phyloP scores from a whole-genome alignment of 257 asterid genomes.

The Nicotiana tabacum region DNA sequence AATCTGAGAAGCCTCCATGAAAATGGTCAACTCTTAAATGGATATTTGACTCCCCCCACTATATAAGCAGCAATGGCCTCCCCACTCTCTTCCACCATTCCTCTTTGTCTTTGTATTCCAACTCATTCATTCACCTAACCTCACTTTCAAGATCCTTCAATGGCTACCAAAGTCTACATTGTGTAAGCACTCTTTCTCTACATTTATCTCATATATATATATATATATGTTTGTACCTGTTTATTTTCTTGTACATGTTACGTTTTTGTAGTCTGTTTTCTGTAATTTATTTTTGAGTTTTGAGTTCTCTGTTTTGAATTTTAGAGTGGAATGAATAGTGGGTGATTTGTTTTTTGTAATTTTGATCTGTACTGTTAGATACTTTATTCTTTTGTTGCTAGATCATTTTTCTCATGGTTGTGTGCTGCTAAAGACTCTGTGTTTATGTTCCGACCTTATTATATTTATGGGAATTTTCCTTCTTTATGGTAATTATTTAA shows the following conservation, averaged over 20 bases:
- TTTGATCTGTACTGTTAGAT: neutral
- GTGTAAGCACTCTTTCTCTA: slow-evolving; percentile 35
- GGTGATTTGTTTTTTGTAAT: neutral
- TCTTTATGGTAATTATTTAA: neutral
- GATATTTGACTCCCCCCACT: slow-evolving; percentile 7
- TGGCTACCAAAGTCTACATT: slow-evolving; percentile 57
- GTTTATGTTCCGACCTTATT: neutral
- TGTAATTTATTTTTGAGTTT: neutral
- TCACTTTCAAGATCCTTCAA: slow-evolving; percentile 3
- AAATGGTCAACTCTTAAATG: slow-evolving; percentile 24
- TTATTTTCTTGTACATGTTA: neutral
- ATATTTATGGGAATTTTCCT: neutral
- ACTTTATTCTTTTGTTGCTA: neutral
- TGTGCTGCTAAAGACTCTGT: neutral
- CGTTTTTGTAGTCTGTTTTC: neutral
- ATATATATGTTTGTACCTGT: neutral
- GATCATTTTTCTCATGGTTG: neutral
- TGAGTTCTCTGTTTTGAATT: neutral
- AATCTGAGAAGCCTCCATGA: neutral
- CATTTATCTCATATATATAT: neutral
- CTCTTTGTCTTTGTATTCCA: neutral
- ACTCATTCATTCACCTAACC: slow-evolving; percentile 20
- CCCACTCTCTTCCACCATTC: slow-evolving; percentile 7
- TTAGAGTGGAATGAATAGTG: neutral
- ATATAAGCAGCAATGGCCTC: slow-evolving; percentile 18